Evolutionary conservation across 768 basidiomycete species (phyloP).

Genomic region (Dioszegia crocea): DNA sequence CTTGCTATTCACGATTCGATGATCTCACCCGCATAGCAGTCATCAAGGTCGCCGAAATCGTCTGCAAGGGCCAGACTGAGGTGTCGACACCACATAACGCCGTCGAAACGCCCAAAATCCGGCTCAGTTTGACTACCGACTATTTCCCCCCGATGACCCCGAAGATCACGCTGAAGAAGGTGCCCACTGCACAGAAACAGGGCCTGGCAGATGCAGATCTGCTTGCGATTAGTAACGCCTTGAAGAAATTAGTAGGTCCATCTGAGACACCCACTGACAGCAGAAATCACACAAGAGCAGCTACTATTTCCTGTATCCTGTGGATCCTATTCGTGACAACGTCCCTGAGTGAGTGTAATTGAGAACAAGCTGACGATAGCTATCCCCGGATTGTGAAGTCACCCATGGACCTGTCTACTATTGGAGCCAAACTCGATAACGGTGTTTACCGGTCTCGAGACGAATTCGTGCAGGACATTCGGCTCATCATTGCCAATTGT

Average conservation of each 20-base stretch:
- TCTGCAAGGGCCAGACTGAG: slow-evolving; percentile 78
- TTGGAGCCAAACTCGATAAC: slow-evolving; percentile 76
- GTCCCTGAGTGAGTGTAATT: slow-evolving; percentile 68
- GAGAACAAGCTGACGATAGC: slow-evolving; percentile 52
- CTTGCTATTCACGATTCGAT: not conserved
- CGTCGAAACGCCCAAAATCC: slow-evolving; percentile 56
- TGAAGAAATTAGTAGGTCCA: slow-evolving; percentile 61
- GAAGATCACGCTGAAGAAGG: slow-evolving; percentile 62
- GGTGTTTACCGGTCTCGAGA: slow-evolving; percentile 81
- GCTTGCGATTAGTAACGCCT: slow-evolving; percentile 66
- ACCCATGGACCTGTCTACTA: slow-evolving; percentile 92
- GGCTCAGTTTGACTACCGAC: slow-evolving; percentile 51
- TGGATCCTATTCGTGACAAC: slow-evolving; percentile 90
- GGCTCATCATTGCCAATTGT: slow-evolving; percentile 80
- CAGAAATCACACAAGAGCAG: slow-evolving; percentile 60
- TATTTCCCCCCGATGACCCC: not conserved
- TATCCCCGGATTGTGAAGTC: slow-evolving; percentile 86
- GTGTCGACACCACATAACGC: slow-evolving; percentile 19
- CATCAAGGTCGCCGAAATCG: slow-evolving; percentile 83
- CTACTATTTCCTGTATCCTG: slow-evolving; percentile 72
- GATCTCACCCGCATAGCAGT: slow-evolving; percentile 84
- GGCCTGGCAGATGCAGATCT: slow-evolving; percentile 66
- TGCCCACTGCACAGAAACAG: slow-evolving; percentile 54
- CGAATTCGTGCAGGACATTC: slow-evolving; percentile 79
- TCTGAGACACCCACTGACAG: slow-evolving; percentile 1